Percentiles rank a stretch among this genome's conserved stretches.
phyloP scores from a whole-genome alignment of 352 stramenopile species.

The Pythium aristosporum region DNA sequence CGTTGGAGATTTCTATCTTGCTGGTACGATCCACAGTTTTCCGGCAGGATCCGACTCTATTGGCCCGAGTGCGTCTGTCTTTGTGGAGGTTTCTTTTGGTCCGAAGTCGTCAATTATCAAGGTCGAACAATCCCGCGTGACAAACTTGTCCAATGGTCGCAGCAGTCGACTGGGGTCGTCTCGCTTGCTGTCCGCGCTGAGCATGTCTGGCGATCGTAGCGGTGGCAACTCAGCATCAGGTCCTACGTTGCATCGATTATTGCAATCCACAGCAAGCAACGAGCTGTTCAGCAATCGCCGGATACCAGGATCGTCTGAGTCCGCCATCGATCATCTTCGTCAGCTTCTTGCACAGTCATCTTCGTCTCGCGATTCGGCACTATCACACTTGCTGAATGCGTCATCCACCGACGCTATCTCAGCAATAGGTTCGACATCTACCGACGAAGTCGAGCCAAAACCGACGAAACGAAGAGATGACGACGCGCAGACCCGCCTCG shows the following conservation, averaged over 20 bases:
- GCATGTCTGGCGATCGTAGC: slow-evolving; percentile 34
- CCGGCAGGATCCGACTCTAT: slow-evolving; percentile 53
- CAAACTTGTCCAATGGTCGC: slow-evolving; percentile 50
- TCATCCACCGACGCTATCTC: slow-evolving; percentile 9
- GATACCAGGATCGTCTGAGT: slow-evolving; percentile 19
- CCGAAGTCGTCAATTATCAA: slow-evolving; percentile 40
- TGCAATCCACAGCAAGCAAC: slow-evolving; percentile 12
- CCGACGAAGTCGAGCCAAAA: slow-evolving; percentile 8
- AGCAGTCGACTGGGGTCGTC: slow-evolving; percentile 37
- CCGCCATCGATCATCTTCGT: slow-evolving; percentile 54
- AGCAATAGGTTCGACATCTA: slow-evolving; percentile 3
- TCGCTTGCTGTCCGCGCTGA: slow-evolving; percentile 57
- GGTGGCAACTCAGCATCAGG: slow-evolving; percentile 7
- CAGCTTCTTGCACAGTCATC: slow-evolving; percentile 29
- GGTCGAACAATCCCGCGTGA: slow-evolving; percentile 57
- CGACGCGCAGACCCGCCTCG: slow-evolving; percentile 1
- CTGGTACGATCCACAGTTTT: slow-evolving; percentile 65
- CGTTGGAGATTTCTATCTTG: slow-evolving; percentile 40
- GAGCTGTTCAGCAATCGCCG: slow-evolving; percentile 17
- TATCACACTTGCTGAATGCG: neutral
- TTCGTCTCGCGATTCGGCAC: slow-evolving; percentile 9
- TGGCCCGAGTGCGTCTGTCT: slow-evolving; percentile 39
- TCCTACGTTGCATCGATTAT: slow-evolving; percentile 17
- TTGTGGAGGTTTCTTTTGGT: slow-evolving; percentile 58
- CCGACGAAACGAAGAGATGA: slow-evolving; percentile 10